phyloP scores from a whole-genome alignment of 306 rosid species.

The Dryas drummondii region DNA sequence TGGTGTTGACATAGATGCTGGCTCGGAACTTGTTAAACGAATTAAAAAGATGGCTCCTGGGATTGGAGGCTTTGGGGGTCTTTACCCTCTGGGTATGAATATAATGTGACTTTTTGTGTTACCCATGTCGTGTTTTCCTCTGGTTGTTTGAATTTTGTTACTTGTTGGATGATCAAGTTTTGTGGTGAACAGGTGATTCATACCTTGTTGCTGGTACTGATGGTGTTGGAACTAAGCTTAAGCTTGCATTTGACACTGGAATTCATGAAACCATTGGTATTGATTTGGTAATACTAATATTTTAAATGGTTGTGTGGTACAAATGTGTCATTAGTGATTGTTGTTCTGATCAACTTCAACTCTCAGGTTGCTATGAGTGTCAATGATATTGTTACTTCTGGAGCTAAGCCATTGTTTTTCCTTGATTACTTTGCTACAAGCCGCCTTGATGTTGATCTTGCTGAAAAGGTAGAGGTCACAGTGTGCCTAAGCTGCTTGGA shows the following conservation, averaged over 20 bases:
- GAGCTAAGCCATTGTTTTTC: conserved; percentile 92
- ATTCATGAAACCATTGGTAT: conserved; percentile 92
- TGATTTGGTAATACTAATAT: conserved; percentile 64
- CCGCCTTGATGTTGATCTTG: conserved; percentile 85
- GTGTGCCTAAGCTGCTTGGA: conserved; percentile 10
- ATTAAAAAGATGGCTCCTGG: conserved; percentile 94
- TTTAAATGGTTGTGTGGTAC: background rate
- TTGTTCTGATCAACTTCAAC: background rate
- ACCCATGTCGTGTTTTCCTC: background rate
- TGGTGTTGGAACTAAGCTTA: conserved; percentile 91
- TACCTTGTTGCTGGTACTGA: conserved; percentile 93
- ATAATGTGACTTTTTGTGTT: background rate
- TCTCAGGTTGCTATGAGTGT: conserved; percentile 96
- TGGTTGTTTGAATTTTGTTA: conserved; percentile 8
- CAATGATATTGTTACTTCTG: conserved; percentile 88
- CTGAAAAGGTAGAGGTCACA: conserved; percentile 61
- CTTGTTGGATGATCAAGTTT: conserved; percentile 11
- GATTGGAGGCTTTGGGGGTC: conserved; percentile 92
- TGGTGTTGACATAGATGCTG: conserved; percentile 94
- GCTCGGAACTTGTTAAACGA: conserved; percentile 79
- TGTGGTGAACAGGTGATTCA: conserved; percentile 55
- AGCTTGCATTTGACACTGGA: conserved; percentile 87
- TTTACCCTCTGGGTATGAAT: conserved; percentile 70
- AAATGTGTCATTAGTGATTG: background rate
- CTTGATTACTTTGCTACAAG: conserved; percentile 96